Conservation (phyloP, 2,329 filamentous ascomycete species). For the Catunica adiposa region DNA sequence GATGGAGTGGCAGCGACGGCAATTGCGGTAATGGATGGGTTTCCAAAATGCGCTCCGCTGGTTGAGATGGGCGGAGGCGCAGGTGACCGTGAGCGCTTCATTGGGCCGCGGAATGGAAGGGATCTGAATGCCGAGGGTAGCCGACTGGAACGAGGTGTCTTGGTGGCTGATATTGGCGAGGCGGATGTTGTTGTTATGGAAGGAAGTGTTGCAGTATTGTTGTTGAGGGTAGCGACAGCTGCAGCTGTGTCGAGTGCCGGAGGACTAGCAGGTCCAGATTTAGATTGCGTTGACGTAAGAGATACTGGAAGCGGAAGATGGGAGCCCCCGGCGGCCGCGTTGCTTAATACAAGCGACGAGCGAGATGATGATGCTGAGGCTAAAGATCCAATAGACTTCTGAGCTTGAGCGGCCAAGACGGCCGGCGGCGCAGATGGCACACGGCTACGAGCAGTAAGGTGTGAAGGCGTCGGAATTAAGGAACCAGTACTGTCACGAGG, state of each 20-base stretch:
- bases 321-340: slow-evolving; percentile 3
- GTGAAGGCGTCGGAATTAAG: slow-evolving; percentile 1
- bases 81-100: slow-evolving; percentile 32
- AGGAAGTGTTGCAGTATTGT: not conserved
- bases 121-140: slow-evolving; percentile 26
- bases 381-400: not conserved
- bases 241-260: slow-evolving; percentile 3
- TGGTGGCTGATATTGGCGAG: slow-evolving; percentile 10
- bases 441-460: not conserved
- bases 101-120: slow-evolving; percentile 28
- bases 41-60: slow-evolving; percentile 16
- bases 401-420: slow-evolving; percentile 1
- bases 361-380: not conserved
- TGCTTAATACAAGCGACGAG: not conserved
- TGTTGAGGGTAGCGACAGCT: not conserved
- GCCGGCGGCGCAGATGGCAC: slow-evolving; percentile 7
- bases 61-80: slow-evolving; percentile 18
- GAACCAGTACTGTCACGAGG: slow-evolving; percentile 2
- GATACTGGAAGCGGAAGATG: not conserved
- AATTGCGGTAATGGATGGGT: slow-evolving; percentile 14
- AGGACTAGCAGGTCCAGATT: not conserved
- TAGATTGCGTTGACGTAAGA: not conserved
- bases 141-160: slow-evolving; percentile 13
- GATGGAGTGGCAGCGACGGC: slow-evolving; percentile 14
- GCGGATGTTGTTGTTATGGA: not conserved